Conservation (phyloP, 1,284 basidiomycete species). For the Singerocomus rubriflavus region DNA sequence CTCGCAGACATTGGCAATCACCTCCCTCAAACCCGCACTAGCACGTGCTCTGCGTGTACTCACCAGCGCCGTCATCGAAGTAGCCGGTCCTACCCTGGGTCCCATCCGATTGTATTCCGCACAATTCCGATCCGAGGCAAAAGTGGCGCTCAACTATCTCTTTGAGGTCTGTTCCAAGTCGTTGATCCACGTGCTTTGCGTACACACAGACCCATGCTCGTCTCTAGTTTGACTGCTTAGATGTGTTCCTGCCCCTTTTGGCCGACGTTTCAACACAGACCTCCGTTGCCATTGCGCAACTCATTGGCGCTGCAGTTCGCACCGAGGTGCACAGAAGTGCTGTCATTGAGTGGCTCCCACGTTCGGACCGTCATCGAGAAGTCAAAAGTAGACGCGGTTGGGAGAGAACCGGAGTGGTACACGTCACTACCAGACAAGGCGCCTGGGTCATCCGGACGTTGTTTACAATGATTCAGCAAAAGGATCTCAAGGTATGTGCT, state of each 20-base stretch:
- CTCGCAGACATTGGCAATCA: conserved; percentile 38
- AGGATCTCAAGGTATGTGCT: conserved; percentile 50
- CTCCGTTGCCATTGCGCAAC: conserved; percentile 51
- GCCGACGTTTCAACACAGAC: conserved; percentile 39
- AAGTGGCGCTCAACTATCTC: conserved; percentile 52
- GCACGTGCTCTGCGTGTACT: conserved; percentile 60
- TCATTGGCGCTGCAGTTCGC: conserved; percentile 53
- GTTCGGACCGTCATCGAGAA: conserved; percentile 49
- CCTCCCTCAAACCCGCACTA: conserved; percentile 51
- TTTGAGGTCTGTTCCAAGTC: conserved; percentile 49
- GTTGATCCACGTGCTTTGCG: neutral
- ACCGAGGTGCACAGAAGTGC: conserved; percentile 51
- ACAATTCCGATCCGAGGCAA: conserved; percentile 50
- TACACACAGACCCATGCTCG: neutral
- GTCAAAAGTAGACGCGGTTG: conserved; percentile 64
- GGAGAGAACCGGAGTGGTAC: conserved; percentile 49
- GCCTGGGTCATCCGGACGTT: conserved; percentile 60
- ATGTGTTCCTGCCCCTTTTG: conserved; percentile 64
- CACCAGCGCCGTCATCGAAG: conserved; percentile 55
- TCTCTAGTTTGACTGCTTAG: conserved; percentile 54
- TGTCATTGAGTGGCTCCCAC: conserved; percentile 65
- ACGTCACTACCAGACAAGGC: conserved; percentile 43
- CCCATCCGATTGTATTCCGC: conserved; percentile 50
- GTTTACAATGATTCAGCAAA: conserved; percentile 43
- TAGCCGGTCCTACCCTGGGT: conserved; percentile 63